A percentile compares a stretch with the other conserved stretches of the same genome.
These are phyloP conservation scores for Hamigera avellanea DNA, from an alignment of 495 filamentous ascomycete species.

Conservation along the genomic window DNA sequence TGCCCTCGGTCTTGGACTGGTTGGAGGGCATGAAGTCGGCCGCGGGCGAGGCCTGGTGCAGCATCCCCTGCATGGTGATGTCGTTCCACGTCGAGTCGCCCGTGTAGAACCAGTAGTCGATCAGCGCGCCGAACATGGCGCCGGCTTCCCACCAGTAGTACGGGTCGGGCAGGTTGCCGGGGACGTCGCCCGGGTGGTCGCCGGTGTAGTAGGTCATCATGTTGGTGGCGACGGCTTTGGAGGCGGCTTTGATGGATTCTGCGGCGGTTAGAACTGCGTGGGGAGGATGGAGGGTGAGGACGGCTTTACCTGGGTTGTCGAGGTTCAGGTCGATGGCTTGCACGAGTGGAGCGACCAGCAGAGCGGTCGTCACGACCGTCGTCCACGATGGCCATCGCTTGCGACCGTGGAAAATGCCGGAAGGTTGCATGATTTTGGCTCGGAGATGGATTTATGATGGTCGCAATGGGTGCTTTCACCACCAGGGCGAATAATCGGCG, in stretches of 20 bases:
- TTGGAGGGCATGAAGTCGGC: constrained; percentile 37
- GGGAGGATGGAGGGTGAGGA: neutral
- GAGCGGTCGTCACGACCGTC: constrained; percentile 7
- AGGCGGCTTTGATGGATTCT: constrained; percentile 38
- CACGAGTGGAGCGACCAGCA: constrained; percentile 9
- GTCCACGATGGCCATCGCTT: constrained; percentile 13
- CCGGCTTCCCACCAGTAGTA: constrained; percentile 38
- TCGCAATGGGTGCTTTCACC: too few species aligned
- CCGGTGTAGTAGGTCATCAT: constrained; percentile 41
- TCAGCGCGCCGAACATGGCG: constrained; percentile 35
- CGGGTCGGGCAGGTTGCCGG: constrained; percentile 25
- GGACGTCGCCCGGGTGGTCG: constrained; percentile 24
- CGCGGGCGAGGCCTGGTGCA: constrained; percentile 33
- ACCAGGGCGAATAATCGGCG: too few species aligned
- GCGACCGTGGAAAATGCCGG: too few species aligned
- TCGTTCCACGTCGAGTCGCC: constrained; percentile 42
- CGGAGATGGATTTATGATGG: too few species aligned
- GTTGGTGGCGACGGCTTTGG: constrained; percentile 35
- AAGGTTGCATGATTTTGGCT: too few species aligned
- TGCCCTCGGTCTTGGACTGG: constrained; percentile 32
- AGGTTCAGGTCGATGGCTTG: constrained; percentile 14
- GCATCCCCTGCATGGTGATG: constrained; percentile 35
- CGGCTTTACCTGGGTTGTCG: constrained; percentile 11
- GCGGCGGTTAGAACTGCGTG: neutral
- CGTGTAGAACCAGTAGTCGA: constrained; percentile 46